A percentile compares a stretch with the other conserved stretches of the same genome.
Evolutionary conservation across 257 asterid genomes (phyloP).

Genomic region (Fraxinus quadrangulata): DNA sequence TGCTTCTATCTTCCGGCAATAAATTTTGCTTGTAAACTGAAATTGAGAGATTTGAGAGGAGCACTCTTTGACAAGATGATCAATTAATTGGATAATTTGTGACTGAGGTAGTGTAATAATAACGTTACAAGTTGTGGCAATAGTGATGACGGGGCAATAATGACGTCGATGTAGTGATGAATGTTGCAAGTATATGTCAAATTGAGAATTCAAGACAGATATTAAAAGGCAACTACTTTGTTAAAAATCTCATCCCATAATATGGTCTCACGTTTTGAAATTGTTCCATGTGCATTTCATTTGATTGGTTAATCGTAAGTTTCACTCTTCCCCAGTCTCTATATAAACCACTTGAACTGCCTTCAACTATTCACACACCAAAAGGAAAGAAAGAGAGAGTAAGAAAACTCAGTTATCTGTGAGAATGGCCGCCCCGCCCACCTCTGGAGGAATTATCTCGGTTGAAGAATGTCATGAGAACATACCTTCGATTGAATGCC

Average conservation of each 20-base stretch:
- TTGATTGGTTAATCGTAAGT: neutral
- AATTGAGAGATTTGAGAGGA: constrained; percentile 82
- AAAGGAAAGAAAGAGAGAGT: neutral
- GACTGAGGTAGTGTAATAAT: too few relatives aligned
- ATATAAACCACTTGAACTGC: neutral
- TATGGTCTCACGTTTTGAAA: too few relatives aligned
- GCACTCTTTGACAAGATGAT: constrained; percentile 65
- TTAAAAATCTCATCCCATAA: too few relatives aligned
- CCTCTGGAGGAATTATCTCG: constrained; percentile 46
- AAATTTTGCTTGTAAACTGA: constrained; percentile 57
- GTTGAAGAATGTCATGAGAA: constrained; percentile 57
- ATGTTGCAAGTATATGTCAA: too few relatives aligned
- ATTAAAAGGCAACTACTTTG: too few relatives aligned
- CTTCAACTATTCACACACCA: neutral
- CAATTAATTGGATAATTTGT: too few relatives aligned
- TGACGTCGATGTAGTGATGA: too few relatives aligned
- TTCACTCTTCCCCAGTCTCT: neutral
- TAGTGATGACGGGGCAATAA: too few relatives aligned
- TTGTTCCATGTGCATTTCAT: too few relatives aligned
- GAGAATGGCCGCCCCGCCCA: constrained; percentile 55
- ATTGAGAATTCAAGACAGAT: too few relatives aligned
- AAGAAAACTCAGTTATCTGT: neutral
- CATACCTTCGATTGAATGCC: constrained; percentile 60
- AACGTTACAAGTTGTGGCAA: too few relatives aligned
- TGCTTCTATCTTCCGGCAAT: constrained; percentile 2